Evolutionary conservation across 2,329 filamentous ascomycete species (phyloP).

Genomic region (Cladosporium sp.): DNA sequence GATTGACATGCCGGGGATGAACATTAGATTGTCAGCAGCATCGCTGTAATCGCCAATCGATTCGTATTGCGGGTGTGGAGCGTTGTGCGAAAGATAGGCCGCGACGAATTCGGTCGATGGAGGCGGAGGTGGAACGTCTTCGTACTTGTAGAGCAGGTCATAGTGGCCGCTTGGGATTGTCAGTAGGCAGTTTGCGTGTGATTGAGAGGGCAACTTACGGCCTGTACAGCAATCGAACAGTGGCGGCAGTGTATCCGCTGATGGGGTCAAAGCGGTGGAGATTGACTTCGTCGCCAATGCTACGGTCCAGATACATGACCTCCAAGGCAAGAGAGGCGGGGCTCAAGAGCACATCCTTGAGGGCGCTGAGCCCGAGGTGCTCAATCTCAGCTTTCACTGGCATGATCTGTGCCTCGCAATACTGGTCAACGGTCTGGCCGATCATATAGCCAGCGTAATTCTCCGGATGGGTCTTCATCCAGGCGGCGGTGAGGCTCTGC

Average conservation of each 20-base stretch:
- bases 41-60: slow-evolving; percentile 11
- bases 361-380: slow-evolving; percentile 71
- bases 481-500: slow-evolving; percentile 75
- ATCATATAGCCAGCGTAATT: slow-evolving; percentile 68
- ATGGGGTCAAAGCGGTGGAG: slow-evolving; percentile 56
- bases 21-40: slow-evolving; percentile 36
- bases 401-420: slow-evolving; percentile 66
- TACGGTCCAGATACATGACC: slow-evolving; percentile 86
- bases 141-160: slow-evolving; percentile 77
- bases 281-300: slow-evolving; percentile 69
- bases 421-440: slow-evolving; percentile 56
- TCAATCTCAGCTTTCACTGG: slow-evolving; percentile 79
- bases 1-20: slow-evolving; percentile 43
- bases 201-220: slow-evolving; percentile 44
- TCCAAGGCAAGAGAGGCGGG: slow-evolving; percentile 74
- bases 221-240: slow-evolving; percentile 62
- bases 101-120: slow-evolving; percentile 15
- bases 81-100: slow-evolving; percentile 27
- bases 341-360: slow-evolving; percentile 73
- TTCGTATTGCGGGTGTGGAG: slow-evolving; percentile 8
- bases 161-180: slow-evolving; percentile 65
- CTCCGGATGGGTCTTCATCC: slow-evolving; percentile 67
- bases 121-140: slow-evolving; percentile 37
- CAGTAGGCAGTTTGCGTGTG: slow-evolving; percentile 15
- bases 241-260: slow-evolving; percentile 46